Evolutionary conservation across 208 protist genomes (phyloP), one percentile per base, ranked within the genome.

Genomic region (Leptomonas seymouri): DNA sequence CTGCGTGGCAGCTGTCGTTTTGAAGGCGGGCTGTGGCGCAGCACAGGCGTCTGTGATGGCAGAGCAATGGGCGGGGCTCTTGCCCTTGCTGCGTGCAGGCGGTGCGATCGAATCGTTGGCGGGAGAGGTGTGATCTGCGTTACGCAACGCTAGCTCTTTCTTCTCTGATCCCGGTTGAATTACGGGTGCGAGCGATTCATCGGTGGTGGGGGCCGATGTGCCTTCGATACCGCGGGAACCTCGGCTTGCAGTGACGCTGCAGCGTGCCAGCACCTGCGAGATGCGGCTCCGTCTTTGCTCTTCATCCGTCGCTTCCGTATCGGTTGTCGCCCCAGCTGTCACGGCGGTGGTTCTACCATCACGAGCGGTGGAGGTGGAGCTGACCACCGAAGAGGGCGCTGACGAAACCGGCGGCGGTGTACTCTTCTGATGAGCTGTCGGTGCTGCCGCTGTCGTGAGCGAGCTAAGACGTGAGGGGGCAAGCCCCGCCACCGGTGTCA

Each of bases 261-360:
- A 44, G 12, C 58, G 58, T 50, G 58, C 58, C n/a, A 64, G 58
- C 58, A 64, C 42, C 28, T 64, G 44, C 9, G 44, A 64, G 7
- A 53, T 51, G 14, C 58, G 58, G 4, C 42, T 64, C 4, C 27
- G 20, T 39, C 49, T 28, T 31, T n/a, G 23, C 3, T 61, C 56
- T 4, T 61, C 56, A 7, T 48, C 56, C 12, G 6, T 39, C 8
- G 18, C 56, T 3, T 60, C 55, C 0, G 36, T 60, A 21, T 60
- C 36, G 3, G 36, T 46, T 21, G 21, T 11, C 9, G 30, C n/a
- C 11, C n/a, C 55, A 0, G 57, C 57, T 9, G 41, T 42, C 42
- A 36, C 25, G 20, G 25, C 42, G 15, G 57, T 50, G 2, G 41
- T 39, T 0, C 57, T 21, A 9, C 41, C 57, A 9, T 62, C 41